phyloP scores from a whole-genome alignment of 139 green algal species.

The Eudorina sp. region DNA sequence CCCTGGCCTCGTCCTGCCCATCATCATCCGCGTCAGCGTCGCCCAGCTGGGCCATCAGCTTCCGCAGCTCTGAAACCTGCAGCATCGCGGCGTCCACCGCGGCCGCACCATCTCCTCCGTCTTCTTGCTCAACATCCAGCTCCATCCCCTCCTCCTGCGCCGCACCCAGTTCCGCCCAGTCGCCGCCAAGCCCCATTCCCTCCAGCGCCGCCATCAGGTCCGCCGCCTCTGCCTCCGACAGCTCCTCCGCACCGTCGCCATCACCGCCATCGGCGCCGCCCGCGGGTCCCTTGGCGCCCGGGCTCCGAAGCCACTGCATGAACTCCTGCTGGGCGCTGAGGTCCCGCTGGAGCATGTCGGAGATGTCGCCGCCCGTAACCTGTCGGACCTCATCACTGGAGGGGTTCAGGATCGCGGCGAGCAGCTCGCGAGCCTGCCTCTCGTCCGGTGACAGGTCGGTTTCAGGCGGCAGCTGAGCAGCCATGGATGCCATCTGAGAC shows the following conservation, averaged over 20 bases:
- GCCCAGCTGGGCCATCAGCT: slow-evolving; percentile 25
- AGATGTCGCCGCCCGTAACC: not conserved
- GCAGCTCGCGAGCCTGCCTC: not conserved
- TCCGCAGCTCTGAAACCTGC: slow-evolving; percentile 17
- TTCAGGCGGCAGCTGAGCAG: slow-evolving; percentile 12
- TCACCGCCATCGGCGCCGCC: not conserved
- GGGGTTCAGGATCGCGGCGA: slow-evolving; percentile 4
- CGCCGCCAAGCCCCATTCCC: not conserved
- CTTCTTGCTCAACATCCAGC: not conserved
- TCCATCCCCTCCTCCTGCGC: not conserved
- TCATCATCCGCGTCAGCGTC: not conserved
- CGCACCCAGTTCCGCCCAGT: not conserved
- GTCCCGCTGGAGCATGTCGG: slow-evolving; percentile 7
- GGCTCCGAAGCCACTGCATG: not conserved
- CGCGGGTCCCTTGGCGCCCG: not conserved
- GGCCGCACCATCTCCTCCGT: not conserved
- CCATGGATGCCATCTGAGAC: not conserved
- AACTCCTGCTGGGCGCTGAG: not conserved
- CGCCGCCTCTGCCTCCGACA: slow-evolving; percentile 9
- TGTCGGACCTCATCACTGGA: not conserved
- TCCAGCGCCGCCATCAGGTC: slow-evolving; percentile 23
- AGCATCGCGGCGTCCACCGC: not conserved
- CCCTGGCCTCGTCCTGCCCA: not conserved
- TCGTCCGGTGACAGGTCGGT: not conserved
- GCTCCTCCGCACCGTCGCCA: not conserved